These are phyloP conservation scores for Candida pseudoglaebosa DNA, from an alignment of 805 yeast genomes.

Conservation along the genomic window DNA sequence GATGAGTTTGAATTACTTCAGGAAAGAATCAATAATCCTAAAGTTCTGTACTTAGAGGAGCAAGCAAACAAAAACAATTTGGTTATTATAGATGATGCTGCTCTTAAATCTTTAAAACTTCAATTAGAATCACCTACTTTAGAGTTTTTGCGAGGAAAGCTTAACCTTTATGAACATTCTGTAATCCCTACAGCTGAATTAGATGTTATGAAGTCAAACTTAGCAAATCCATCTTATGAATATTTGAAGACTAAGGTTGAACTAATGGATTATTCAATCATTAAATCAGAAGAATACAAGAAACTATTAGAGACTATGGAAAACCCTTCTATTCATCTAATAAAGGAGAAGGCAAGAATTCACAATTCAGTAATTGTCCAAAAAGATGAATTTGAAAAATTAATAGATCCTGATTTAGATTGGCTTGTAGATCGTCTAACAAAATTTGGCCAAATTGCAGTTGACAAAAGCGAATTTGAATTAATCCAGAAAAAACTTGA, in stretches of 20 bases:
- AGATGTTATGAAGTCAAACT: constrained; percentile 4
- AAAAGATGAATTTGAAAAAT: constrained; percentile 16
- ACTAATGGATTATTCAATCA: constrained; percentile 9
- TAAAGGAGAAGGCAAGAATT: constrained; percentile 21
- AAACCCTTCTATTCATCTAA: constrained; percentile 25
- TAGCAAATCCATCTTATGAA: constrained; percentile 30
- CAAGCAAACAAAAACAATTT: constrained; percentile 28
- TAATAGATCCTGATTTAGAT: constrained; percentile 20
- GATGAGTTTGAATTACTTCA: constrained; percentile 11
- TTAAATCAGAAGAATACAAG: constrained; percentile 9
- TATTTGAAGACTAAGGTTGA: constrained; percentile 26
- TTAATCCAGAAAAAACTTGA: constrained; percentile 9
- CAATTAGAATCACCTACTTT: constrained; percentile 22
- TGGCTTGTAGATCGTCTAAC: constrained; percentile 9
- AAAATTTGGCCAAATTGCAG: constrained; percentile 10
- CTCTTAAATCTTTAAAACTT: constrained; percentile 6
- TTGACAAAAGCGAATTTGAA: constrained; percentile 14
- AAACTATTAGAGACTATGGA: constrained; percentile 8
- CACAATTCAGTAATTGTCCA: constrained; percentile 14
- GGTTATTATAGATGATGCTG: neutral
- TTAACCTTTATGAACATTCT: neutral
- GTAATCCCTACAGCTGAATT: constrained; percentile 6
- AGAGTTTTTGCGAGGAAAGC: constrained; percentile 21
- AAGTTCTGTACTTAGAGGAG: constrained; percentile 14
- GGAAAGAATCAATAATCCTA: constrained; percentile 10